A percentile compares a stretch with the other conserved stretches of the same genome.
Evolutionary conservation across 306 rosid species (phyloP).

Genomic region (Rubus idaeus): DNA sequence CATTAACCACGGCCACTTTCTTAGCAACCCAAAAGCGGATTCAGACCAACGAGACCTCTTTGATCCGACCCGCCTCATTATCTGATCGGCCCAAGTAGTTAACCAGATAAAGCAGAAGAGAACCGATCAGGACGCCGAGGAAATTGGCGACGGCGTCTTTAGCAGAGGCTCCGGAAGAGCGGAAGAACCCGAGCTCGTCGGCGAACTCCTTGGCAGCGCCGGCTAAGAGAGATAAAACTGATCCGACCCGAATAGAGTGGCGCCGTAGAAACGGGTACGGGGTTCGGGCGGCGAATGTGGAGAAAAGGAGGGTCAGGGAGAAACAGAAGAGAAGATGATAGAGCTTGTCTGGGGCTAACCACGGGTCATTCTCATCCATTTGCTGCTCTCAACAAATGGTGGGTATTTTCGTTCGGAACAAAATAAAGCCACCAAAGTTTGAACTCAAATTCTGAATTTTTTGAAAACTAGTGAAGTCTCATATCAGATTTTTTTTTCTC

Average conservation of each 20-base stretch:
- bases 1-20: not conserved
- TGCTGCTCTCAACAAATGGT: not conserved
- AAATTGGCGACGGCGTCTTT: conserved; percentile 65
- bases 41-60: conserved; percentile 50
- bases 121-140: conserved; percentile 58
- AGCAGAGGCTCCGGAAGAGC: conserved; percentile 67
- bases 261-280: conserved; percentile 58
- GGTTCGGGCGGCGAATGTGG: conserved; percentile 38
- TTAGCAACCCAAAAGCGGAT: not conserved
- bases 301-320: conserved; percentile 50
- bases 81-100: conserved; percentile 18
- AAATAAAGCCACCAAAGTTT: not conserved
- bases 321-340: conserved; percentile 61
- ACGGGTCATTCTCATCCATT: conserved; percentile 45
- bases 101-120: conserved; percentile 37
- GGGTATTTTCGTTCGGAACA: no score
- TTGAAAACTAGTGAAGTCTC: no score
- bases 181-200: conserved; percentile 71
- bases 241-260: conserved; percentile 47
- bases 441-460: not conserved
- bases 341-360: conserved; percentile 66
- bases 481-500: not conserved
- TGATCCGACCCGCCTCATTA: conserved; percentile 24
- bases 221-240: conserved; percentile 54
- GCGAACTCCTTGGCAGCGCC: conserved; percentile 85